These are phyloP conservation scores for Fusarium mundagurra DNA, from an alignment of 2,329 filamentous ascomycete genomes.

Conservation along the genomic window DNA sequence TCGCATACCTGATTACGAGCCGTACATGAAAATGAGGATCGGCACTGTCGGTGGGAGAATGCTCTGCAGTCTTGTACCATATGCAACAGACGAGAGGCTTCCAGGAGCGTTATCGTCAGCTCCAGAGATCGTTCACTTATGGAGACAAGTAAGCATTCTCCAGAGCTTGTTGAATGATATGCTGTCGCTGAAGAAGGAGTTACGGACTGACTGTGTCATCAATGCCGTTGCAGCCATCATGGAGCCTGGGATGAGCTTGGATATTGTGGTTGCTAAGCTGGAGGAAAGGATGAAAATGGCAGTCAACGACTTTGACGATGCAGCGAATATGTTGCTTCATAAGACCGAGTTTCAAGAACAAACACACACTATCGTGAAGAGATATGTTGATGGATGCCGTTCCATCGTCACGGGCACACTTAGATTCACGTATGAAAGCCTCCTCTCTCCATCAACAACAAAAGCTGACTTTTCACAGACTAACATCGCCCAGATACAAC, in stretches of 20 bases:
- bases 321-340: conserved; percentile 24
- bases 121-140: conserved; percentile 23
- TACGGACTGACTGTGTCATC: conserved; percentile 41
- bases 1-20: conserved; percentile 39
- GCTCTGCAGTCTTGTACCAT: conserved; percentile 44
- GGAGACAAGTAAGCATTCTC: conserved; percentile 39
- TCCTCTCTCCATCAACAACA: too few relatives aligned
- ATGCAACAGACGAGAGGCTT: conserved; percentile 25
- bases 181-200: conserved; percentile 48
- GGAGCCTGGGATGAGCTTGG: conserved; percentile 32
- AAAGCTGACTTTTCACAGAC: conserved; percentile 31
- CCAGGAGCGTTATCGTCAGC: conserved; percentile 8
- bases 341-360: conserved; percentile 12
- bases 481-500: conserved; percentile 48
- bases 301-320: conserved; percentile 39
- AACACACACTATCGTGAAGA: conserved; percentile 17
- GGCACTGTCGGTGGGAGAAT: conserved; percentile 42
- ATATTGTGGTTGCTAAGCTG: conserved; percentile 38
- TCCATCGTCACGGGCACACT: conserved; percentile 46
- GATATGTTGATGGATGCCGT: conserved; percentile 46
- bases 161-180: conserved; percentile 46
- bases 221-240: conserved; percentile 45
- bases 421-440: conserved; percentile 46
- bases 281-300: conserved; percentile 33
- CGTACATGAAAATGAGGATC: conserved; percentile 44